Conservation (phyloP, 768 basidiomycete genomes). For the Leccinum truebloodii region DNA sequence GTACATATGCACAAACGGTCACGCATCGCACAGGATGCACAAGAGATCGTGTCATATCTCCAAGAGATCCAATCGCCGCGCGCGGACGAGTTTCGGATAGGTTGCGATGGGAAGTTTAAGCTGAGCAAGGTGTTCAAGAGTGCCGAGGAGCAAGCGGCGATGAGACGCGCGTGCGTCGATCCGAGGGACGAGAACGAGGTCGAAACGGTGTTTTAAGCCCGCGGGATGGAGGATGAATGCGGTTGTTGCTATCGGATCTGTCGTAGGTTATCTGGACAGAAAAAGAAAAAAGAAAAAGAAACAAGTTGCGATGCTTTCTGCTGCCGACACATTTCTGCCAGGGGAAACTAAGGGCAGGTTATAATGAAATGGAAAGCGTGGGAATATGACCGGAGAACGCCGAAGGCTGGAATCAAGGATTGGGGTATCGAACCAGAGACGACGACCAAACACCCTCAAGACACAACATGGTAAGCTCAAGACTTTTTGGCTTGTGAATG, state of each 20-base stretch:
- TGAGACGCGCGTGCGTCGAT: slow-evolving; percentile 33
- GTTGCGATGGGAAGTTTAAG: slow-evolving; percentile 53
- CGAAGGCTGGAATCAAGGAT: slow-evolving; percentile 10
- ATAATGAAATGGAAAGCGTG: slow-evolving; percentile 13
- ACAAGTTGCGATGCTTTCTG: background rate
- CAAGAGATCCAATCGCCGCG: slow-evolving; percentile 50
- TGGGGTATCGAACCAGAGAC: slow-evolving; percentile 9
- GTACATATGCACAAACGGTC: background rate
- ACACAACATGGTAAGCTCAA: slow-evolving; percentile 35
- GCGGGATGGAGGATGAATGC: background rate
- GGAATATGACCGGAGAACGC: slow-evolving; percentile 22
- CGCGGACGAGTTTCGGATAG: slow-evolving; percentile 59
- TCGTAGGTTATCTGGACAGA: background rate
- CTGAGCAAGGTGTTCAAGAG: slow-evolving; percentile 70
- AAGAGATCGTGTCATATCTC: slow-evolving; percentile 51
- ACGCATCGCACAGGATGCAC: slow-evolving; percentile 48
- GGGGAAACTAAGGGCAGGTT: slow-evolving; percentile 30
- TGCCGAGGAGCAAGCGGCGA: slow-evolving; percentile 45
- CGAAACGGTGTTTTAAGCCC: slow-evolving; percentile 26
- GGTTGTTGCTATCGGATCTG: background rate
- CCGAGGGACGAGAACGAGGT: slow-evolving; percentile 22
- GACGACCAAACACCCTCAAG: slow-evolving; percentile 23
- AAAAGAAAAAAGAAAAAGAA: no score
- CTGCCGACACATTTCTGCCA: background rate
- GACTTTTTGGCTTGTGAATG: slow-evolving; percentile 3